Evolutionary conservation across 2,329 filamentous ascomycete species (phyloP).

Genomic region (Clonostachys sp.): DNA sequence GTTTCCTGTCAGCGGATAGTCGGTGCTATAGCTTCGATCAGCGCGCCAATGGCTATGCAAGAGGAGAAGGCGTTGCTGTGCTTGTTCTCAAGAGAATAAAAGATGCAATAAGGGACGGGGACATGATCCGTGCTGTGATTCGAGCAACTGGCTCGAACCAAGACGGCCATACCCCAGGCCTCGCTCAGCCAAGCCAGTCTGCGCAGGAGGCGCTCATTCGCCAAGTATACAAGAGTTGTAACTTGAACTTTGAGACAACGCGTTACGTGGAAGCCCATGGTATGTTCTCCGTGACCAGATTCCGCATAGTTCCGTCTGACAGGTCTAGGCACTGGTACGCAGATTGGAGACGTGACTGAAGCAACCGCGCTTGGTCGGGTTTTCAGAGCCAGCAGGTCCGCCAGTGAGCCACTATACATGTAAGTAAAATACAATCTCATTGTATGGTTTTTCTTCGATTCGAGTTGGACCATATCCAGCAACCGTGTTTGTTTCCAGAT

Average conservation of each 20-base stretch:
- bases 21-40: conserved; percentile 5
- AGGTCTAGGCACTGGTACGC: conserved; percentile 36
- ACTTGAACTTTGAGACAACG: conserved; percentile 12
- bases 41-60: conserved; percentile 1
- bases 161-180: conserved; percentile 33
- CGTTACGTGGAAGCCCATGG: conserved; percentile 28
- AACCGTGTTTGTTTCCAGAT: too few relatives aligned
- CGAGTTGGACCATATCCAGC: too few relatives aligned
- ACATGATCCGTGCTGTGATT: conserved; percentile 30
- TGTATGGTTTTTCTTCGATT: too few relatives aligned
- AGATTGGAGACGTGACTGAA: conserved; percentile 35
- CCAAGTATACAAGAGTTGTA: conserved; percentile 18
- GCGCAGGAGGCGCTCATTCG: conserved; percentile 14
- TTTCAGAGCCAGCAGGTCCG: conserved; percentile 1
- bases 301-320: too few relatives aligned
- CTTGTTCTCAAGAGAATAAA: conserved; percentile 45
- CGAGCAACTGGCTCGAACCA: conserved; percentile 14
- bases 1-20: conserved; percentile 4
- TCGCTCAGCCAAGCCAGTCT: conserved; percentile 19
- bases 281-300: too few relatives aligned
- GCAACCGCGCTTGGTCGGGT: conserved; percentile 21
- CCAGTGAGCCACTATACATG: neutral
- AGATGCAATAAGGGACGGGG: conserved; percentile 30
- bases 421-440: neutral
- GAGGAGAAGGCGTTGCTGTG: conserved; percentile 39